Evolutionary conservation across 148 eudicot genomes (phyloP), one percentile per base, ranked within the genome.

Genomic region (Fagopyrum tataricum): DNA sequence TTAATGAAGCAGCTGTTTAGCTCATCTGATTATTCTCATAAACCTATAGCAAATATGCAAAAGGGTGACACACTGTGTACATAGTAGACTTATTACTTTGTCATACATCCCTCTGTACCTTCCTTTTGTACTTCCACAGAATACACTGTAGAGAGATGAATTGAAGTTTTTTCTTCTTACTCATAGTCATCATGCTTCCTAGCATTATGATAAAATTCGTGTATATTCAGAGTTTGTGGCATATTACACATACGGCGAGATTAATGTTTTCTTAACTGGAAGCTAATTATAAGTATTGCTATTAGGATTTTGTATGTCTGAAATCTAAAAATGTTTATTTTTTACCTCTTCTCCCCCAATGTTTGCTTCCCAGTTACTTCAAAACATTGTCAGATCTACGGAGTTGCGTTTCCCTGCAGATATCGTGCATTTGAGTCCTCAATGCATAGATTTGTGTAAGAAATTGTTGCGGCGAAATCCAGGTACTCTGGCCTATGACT

Each of bases 391-490:
- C 69, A 91, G 80, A 78, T 84, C 98, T 76, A 84, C 86, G 12
- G 97, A 89, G 71, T 78, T 94, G 84, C 85, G 79, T 70, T 91
- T 94, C 77, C 98, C 98, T 68, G 73, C 84, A 40, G 96, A 88
- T 78, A 77, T 77, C 44, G 78, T 77, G 77, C 81, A 83, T 78
- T 79, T 94, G 78, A 91, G 87, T 82, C 76, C 87, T 69, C 85
- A 85, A 46, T 91, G 97, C 81, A 59, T 85, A 24, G 97, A 94
- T 82, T 76, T 94, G 85, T 91, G 98, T 78, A 86, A 75, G 75
- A 94, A 94, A 81, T 80, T 94, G 83, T 88, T 94, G 49, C 91
- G 98, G 59, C 91, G 90, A 61, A 88, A 88, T 82, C 98, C 98
- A 79, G 98, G 98, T 94, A 91, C 70, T 44, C 76, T 46, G 43